Conservation (phyloP, 208 protist species). For the Phytomonas francai region DNA sequence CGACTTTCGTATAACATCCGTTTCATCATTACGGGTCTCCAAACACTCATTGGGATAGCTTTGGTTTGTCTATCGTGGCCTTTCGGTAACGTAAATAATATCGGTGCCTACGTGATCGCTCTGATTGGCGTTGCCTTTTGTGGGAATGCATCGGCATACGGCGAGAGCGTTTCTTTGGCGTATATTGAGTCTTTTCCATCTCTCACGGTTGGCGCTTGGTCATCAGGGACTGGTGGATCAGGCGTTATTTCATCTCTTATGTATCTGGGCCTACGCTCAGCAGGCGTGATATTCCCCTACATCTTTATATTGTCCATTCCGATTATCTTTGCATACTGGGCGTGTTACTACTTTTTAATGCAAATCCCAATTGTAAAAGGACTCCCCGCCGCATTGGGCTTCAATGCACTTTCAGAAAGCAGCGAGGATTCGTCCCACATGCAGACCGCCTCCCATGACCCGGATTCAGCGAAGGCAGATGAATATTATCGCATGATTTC, state of each 20-base stretch:
- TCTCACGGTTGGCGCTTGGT: slow-evolving; percentile 77
- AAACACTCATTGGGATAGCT: slow-evolving; percentile 64
- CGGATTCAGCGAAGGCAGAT: slow-evolving; percentile 16
- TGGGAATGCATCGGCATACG: slow-evolving; percentile 63
- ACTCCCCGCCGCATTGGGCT: slow-evolving; percentile 39
- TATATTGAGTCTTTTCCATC: slow-evolving; percentile 79
- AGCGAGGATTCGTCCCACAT: neutral
- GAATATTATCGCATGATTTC: slow-evolving; percentile 14
- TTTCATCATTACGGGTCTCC: slow-evolving; percentile 40
- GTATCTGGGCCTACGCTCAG: slow-evolving; percentile 57
- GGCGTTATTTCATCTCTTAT: slow-evolving; percentile 71
- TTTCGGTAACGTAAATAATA: slow-evolving; percentile 40
- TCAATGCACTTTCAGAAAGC: slow-evolving; percentile 19
- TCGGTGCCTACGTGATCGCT: slow-evolving; percentile 45
- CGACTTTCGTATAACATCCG: slow-evolving; percentile 66
- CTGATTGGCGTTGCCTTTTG: slow-evolving; percentile 62
- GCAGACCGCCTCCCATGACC: neutral
- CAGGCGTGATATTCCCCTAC: slow-evolving; percentile 28
- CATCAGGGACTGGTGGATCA: slow-evolving; percentile 81
- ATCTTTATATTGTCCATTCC: slow-evolving; percentile 76
- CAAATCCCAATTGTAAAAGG: slow-evolving; percentile 12
- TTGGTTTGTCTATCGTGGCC: slow-evolving; percentile 53
- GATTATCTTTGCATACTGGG: slow-evolving; percentile 53
- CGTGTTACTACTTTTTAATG: slow-evolving; percentile 40
- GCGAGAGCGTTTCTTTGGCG: slow-evolving; percentile 65